These are phyloP conservation scores for Saposhnikovia divaricata DNA, from an alignment of 129 eudicot species.

Conservation along the genomic window DNA sequence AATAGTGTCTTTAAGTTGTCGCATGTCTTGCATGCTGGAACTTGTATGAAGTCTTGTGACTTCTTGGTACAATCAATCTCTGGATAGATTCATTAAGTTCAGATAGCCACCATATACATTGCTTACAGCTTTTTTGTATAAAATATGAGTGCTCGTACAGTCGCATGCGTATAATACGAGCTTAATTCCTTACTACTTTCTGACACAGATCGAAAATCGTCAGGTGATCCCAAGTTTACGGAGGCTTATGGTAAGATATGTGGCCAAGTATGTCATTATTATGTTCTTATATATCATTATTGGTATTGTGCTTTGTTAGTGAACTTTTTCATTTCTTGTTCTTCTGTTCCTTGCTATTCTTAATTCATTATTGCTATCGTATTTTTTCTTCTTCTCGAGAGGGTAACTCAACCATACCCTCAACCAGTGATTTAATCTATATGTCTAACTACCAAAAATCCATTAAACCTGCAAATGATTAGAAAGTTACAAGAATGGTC, in stretches of 20 bases:
- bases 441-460: not conserved
- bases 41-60: not conserved
- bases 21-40: not conserved
- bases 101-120: not conserved
- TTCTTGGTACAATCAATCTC: not conserved
- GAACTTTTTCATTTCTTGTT: not conserved
- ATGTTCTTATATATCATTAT: not conserved
- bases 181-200: not conserved
- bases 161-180: not conserved
- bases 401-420: not conserved
- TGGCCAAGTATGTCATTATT: constrained; percentile 6
- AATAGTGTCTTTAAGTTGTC: not conserved
- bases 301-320: not conserved
- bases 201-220: constrained; percentile 56
- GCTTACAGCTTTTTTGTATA: not conserved
- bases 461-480: not conserved
- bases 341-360: not conserved
- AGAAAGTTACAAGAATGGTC: not conserved
- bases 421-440: not conserved
- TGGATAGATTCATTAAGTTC: not conserved
- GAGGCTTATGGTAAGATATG: constrained; percentile 64
- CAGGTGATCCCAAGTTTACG: constrained; percentile 59
- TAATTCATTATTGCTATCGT: not conserved
- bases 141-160: not conserved
- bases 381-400: not conserved